Evolutionary conservation across 2,329 filamentous ascomycete genomes (phyloP), one percentile per base, ranked within the genome.

Genomic region (Xylaria sp.): DNA sequence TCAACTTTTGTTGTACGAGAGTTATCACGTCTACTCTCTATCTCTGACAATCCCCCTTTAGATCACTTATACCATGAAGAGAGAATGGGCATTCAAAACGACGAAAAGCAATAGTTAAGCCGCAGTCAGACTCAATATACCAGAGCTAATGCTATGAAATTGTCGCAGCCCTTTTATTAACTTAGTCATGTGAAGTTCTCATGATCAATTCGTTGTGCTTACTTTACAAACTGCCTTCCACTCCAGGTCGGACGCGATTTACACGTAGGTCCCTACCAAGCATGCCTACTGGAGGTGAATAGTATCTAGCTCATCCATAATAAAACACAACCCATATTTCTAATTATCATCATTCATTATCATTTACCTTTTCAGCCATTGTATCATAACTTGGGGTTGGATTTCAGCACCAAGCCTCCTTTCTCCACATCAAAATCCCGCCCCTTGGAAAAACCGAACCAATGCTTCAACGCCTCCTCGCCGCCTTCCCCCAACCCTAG

Each of bases 361-460:
- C 15, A 4, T 4, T n/a, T 40, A 8, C 9, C 25, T 31, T 25
- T 12, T 43, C 28, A 25, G 15, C 33, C 3, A 31, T 23, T 2
- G 35, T 23, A 23, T 57, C 71, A 83, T 67, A 84, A 71, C 68
- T 80, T 83, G 12, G 80, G 73, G 67, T 72, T 76, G n/a, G 75
- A 72, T 57, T 77, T 83, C 64, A 81, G 76, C 19, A 89, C 83
- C 65, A 92, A 75, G 0, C 85, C 88, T 0, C 89, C 90, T 28
- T 85, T 78, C 28, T 82, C 77, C 1, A 91, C 79, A n/a, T 86
- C 83, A 74, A 89, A 97, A 33, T 97, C 86, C 62, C 78, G 82
- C 0, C 91, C 92, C 70, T 81, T 84, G 63, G 80, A 83, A 92
- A 92, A 96, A 0, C 92, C 91, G 68, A 90, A 80, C 94, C 94